Evolutionary conservation across 371 early-diverging fungal species (phyloP).

Genomic region (Apophysomyces variabilis): DNA sequence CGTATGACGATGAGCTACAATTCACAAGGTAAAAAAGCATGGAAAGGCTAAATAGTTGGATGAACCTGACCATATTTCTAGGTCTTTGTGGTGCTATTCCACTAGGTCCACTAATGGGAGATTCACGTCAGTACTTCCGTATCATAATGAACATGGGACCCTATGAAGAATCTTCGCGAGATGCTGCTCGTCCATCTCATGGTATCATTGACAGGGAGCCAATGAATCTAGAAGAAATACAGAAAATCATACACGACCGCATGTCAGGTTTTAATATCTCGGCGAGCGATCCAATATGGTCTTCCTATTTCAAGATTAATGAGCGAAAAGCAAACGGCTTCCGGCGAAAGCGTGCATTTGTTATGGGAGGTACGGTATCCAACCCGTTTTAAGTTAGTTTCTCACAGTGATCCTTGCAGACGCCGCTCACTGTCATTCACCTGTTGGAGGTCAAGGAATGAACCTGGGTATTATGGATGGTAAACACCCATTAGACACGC

Average conservation of each 20-base stretch:
- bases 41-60: too few species aligned
- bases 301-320: slow-evolving; percentile 40
- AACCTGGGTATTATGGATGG: slow-evolving; percentile 50
- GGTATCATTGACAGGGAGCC: not conserved
- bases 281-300: slow-evolving; percentile 20
- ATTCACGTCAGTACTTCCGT: slow-evolving; percentile 9
- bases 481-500: slow-evolving; percentile 14
- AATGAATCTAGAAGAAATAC: slow-evolving; percentile 15
- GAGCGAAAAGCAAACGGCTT: slow-evolving; percentile 49
- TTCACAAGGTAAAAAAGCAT: not conserved
- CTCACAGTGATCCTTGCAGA: slow-evolving; percentile 20
- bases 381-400: not conserved
- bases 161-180: not conserved
- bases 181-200: slow-evolving; percentile 2
- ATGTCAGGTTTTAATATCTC: slow-evolving; percentile 12
- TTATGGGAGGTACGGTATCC: slow-evolving; percentile 43
- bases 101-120: not conserved
- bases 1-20: not conserved
- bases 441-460: slow-evolving; percentile 44
- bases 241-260: not conserved
- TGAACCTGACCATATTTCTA: not conserved
- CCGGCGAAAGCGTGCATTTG: slow-evolving; percentile 35
- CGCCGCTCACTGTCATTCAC: slow-evolving; percentile 51
- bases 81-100: not conserved
- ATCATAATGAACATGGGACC: slow-evolving; percentile 7